Percentiles rank a stretch among this genome's conserved stretches.
Conservation (phyloP, 768 basidiomycete genomes). For the Leccinellum luteum region DNA sequence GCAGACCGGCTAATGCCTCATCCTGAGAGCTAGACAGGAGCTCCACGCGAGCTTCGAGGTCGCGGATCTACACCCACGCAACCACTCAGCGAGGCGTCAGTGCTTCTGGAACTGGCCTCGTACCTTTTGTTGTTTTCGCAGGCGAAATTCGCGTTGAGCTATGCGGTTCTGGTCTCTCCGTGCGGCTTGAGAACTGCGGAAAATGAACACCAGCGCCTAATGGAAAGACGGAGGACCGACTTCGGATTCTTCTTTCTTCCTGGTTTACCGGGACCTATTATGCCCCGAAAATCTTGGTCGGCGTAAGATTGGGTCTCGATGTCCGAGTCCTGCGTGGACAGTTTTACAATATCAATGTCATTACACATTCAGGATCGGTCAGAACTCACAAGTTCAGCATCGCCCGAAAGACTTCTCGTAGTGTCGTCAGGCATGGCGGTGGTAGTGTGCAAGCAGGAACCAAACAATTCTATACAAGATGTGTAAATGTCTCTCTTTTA, state of each 20-base stretch:
- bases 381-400: slow-evolving; percentile 46
- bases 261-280: slow-evolving; percentile 35
- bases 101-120: slow-evolving; percentile 14
- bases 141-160: slow-evolving; percentile 89
- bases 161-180: slow-evolving; percentile 88
- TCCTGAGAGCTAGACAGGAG: slow-evolving; percentile 90
- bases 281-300: slow-evolving; percentile 20
- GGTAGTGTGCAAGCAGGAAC: background rate
- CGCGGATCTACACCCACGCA: slow-evolving; percentile 66
- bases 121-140: slow-evolving; percentile 87
- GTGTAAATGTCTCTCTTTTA: background rate
- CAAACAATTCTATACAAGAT: background rate
- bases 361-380: slow-evolving; percentile 11
- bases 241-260: slow-evolving; percentile 91
- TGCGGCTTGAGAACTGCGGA: slow-evolving; percentile 76
- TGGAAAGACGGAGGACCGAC: slow-evolving; percentile 38
- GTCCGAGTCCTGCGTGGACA: slow-evolving; percentile 57
- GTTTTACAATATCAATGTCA: slow-evolving; percentile 9
- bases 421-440: slow-evolving; percentile 47
- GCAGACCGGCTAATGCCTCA: slow-evolving; percentile 80
- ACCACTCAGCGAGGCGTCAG: slow-evolving; percentile 1
- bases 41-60: slow-evolving; percentile 94
- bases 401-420: slow-evolving; percentile 62
- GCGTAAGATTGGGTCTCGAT: slow-evolving; percentile 57
- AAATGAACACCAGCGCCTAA: slow-evolving; percentile 14